These are phyloP conservation scores for Citrullus amarus DNA, from an alignment of 306 rosid genomes.

Conservation along the genomic window DNA sequence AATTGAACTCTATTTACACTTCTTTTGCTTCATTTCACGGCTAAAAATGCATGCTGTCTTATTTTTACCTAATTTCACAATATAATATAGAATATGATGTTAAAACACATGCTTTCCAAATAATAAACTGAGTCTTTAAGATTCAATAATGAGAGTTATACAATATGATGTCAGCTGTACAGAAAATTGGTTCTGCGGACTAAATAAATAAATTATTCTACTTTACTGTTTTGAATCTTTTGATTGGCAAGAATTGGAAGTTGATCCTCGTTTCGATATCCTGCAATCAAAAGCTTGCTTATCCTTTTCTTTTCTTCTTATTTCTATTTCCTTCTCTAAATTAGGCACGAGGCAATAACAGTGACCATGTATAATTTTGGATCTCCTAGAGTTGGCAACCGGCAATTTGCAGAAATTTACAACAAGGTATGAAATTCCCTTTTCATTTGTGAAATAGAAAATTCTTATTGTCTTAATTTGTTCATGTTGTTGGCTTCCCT, in stretches of 20 bases:
- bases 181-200: neutral
- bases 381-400: constrained; percentile 98
- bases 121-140: no score
- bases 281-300: constrained; percentile 3
- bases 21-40: no score
- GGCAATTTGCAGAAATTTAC: constrained; percentile 74
- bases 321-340: constrained; percentile 7
- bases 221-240: neutral
- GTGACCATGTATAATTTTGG: constrained; percentile 94
- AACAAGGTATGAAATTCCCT: constrained; percentile 47
- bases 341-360: constrained; percentile 55
- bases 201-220: neutral
- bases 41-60: no score
- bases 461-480: neutral
- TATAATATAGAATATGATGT: no score
- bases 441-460: neutral
- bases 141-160: no score
- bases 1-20: no score
- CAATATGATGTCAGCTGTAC: neutral
- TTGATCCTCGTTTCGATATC: neutral
- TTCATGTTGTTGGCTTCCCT: neutral
- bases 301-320: neutral
- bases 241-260: neutral
- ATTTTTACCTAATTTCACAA: no score
- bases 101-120: no score